A percentile compares a stretch with the other conserved stretches of the same genome.
Conservation (phyloP, 805 yeast species). For the Ogataea pini region DNA sequence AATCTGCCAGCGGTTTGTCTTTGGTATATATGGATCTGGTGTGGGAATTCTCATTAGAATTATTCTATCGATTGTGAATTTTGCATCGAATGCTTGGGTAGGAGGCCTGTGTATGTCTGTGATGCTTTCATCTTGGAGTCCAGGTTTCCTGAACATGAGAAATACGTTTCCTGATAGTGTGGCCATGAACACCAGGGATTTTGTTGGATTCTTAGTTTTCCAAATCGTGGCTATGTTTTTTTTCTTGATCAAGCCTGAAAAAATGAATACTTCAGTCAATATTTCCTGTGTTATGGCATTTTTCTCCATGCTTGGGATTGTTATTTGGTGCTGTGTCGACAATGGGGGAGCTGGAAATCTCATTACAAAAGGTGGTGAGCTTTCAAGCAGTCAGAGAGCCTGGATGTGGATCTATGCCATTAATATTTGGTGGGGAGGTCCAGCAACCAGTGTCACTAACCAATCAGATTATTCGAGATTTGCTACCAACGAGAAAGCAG, state of each 20-base stretch:
- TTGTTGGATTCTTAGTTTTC: conserved; percentile 45
- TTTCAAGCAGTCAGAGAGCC: conserved; percentile 24
- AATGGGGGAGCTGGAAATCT: conserved; percentile 8
- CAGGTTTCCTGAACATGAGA: conserved; percentile 22
- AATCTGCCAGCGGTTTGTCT: conserved; percentile 41
- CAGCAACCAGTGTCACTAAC: conserved; percentile 40
- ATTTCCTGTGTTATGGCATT: conserved; percentile 25
- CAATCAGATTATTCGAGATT: conserved; percentile 45
- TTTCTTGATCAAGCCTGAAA: conserved; percentile 30
- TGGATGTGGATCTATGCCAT: conserved; percentile 45
- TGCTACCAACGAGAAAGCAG: conserved; percentile 16
- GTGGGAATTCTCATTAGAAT: conserved; percentile 43
- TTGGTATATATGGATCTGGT: conserved; percentile 46
- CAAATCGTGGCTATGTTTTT: conserved; percentile 38
- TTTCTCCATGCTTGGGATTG: conserved; percentile 29
- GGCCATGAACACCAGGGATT: conserved; percentile 41
- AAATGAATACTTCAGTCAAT: conserved; percentile 24
- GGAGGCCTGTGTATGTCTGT: conserved; percentile 45
- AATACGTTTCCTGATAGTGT: conserved; percentile 26
- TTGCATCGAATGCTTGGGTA: conserved; percentile 43
- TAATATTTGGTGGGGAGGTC: conserved; percentile 39
- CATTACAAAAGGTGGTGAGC: conserved; percentile 11
- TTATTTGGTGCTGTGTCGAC: conserved; percentile 27
- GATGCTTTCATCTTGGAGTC: conserved; percentile 40
- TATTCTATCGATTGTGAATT: conserved; percentile 46